Evolutionary conservation across 345 rosid species (phyloP), one percentile per base, ranked within the genome.

Genomic region (Tarenaya hassleriana): DNA sequence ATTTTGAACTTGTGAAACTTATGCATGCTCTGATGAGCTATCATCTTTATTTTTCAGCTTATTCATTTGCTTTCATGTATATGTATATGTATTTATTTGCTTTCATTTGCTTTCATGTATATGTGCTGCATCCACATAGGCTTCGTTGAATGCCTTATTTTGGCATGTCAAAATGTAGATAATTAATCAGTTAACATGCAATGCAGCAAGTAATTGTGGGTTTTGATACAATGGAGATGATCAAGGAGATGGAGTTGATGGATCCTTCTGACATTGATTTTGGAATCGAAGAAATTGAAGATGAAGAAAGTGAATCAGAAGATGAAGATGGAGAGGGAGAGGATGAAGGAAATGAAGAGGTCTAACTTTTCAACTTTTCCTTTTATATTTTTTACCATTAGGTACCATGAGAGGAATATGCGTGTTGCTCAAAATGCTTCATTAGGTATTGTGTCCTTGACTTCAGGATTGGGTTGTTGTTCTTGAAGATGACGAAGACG

Each of bases 181-280:
- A 15, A 50, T 61, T 52, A 31, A 34, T 15, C 8, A 10, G 21
- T 63, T 72, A 18, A 27, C 57, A 29, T 62, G 31, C 52, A 47
- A 70, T 77, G 81, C 88, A 91, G 96, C 95, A 92, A 87, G 83
- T 77, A 20, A 69, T 92, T 50, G 58, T 87, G 65, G 98, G 98
- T 40, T 78, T 84, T 69, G 95, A 92, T 74, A 73, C 84, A 13
- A 67, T 50, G 62, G 96, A 79, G 68, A 70, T 92, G 86, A 59
- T 88, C 50, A 69, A 69, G 69, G 98, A 77, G 62, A 72, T 91
- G 74, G 94, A 87, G 62, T 12, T 71, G 65, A 56, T 73, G 46
- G 86, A 88, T 66, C 66, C 80, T 20, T 65, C 89, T 35, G 95
- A 82, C 47, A 67, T 79, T 69, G 90, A 80, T 56, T 84, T 72